Base-by-base conservation (phyloP, 2,329 filamentous ascomycete species). In the Colletotrichum shisoi region DNA sequence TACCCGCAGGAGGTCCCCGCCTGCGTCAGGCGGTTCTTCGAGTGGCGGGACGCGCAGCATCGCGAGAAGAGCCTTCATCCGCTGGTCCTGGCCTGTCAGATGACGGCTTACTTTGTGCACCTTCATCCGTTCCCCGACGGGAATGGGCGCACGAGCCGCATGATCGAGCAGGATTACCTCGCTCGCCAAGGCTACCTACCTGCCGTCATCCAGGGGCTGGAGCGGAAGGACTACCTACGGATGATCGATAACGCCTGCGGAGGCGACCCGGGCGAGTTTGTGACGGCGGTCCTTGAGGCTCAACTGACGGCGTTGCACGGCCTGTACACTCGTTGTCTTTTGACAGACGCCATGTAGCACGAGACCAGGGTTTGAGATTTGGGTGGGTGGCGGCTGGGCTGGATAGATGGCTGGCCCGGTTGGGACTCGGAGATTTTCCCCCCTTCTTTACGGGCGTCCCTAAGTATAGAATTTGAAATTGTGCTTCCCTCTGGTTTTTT, bases 101-200 rank as follows among this genome's bases (percentile, higher is more conserved):
- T 69, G 24, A 68, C 60, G 34, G 67, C 62, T 8, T 72, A 72
- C 52, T 71, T 71, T 48, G 42, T 67, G 5, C 46, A 64, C 31
- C 62, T 73, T 51, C 67, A 74, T 53, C 72, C 72, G 39, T 73
- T 73, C 51, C 52, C 67, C 24, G 69, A 73, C 62, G 71, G 71
- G 8, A 73, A 73, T 17, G 72, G 71, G 15, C 67, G 72, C 27
- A 45, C 69, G 48, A 68, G 64, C 34, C 63, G 71, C 19, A 68
- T 72, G 60, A 27, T 72, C 19, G 68, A 71, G 68, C 71, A 72
- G n/a, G 71, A 72, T 51, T 71, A 72, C 49, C 31, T 74, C 57
- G 58, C 71, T 27, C 69, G 71, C 19, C 70, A 74, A 60, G 72
- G 70, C 31, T 71, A 70, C 59, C 39, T 71, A 31, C 71, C 68